These are phyloP conservation scores for Cucurbita moschata DNA, from an alignment of 306 rosid species.

Conservation along the genomic window DNA sequence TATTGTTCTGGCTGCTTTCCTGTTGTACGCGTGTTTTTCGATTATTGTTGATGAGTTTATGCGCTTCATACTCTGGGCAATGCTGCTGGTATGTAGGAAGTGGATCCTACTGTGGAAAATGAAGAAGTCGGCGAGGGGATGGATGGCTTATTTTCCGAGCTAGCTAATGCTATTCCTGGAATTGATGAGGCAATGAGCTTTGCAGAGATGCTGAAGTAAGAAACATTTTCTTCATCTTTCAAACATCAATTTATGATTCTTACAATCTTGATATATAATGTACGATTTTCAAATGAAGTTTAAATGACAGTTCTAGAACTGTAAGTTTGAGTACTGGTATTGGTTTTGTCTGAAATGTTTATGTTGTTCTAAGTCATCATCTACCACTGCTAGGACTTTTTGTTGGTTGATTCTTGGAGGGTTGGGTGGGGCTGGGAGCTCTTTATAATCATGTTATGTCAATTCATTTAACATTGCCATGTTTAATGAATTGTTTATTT, in stretches of 20 bases:
- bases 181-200: constrained; percentile 99
- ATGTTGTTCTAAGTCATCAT: neutral
- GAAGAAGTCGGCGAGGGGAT: constrained; percentile 75
- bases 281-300: neutral
- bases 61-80: neutral
- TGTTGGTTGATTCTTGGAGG: neutral
- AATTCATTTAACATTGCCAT: neutral
- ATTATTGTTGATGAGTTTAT: neutral
- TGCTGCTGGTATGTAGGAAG: constrained; percentile 49
- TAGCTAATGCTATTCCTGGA: constrained; percentile 95
- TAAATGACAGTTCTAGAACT: neutral
- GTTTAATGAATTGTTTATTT: constrained; percentile 4
- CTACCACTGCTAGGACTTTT: neutral
- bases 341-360: neutral
- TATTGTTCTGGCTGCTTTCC: neutral
- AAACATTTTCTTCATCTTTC: neutral
- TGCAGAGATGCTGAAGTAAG: constrained; percentile 98
- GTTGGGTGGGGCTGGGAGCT: neutral
- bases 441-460: neutral
- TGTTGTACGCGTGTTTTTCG: no score
- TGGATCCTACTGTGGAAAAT: constrained; percentile 79
- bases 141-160: constrained; percentile 67
- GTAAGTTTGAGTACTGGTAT: neutral
- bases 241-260: no score
- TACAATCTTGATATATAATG: neutral